Evolutionary conservation across 108 stramenopile species (phyloP), one percentile per base, ranked within the genome.

Genomic region (Cyclotella sp.): DNA sequence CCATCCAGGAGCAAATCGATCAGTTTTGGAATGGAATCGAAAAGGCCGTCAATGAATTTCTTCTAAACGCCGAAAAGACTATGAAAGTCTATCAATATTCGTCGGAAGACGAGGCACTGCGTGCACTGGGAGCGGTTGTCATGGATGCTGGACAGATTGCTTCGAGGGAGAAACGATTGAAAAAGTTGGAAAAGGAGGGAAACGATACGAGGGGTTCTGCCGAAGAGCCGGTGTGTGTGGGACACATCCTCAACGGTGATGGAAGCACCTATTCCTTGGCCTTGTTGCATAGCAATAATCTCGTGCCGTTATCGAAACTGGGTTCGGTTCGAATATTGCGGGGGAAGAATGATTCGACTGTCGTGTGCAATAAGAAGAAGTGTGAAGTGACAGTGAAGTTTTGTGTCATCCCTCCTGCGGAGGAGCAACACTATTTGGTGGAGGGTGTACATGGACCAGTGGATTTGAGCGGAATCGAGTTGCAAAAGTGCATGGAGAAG

Each of bases 351-450:
- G 78, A 72, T 9, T 68, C 39, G 27, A 72, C 82, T 27, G 63
- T 61, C 41, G 79, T 78, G 53, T 87, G 89, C 26, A 88, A 90
- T 69, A 90, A 89, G 72, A 86, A 83, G 29, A 87, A 89, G 45
- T 85, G 86, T 49, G 88, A 90, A 40, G 63, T 92, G 46, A 77
- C 80, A 18, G 34, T 92, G 16, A 92, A 92, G 63, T 92, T 92
- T 55, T 78, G 68, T 42, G 86, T 91, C 5, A 40, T 52, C 49
- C 77, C 76, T 43, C 2, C 39, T 13, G 74, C 77, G 44, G 72
- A 85, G 29, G 21, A 49, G 24, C 44, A 22, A 8, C 2, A 5
- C 4, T 2, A 34, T 34, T 10, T 55, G 83, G 26, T 55, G 55
- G 39, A 39, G 47, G 29, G 39, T 30, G n/a, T 10, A 24, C 9